Conservation (phyloP, 768 basidiomycete species). For the Boletus rex-veris region DNA sequence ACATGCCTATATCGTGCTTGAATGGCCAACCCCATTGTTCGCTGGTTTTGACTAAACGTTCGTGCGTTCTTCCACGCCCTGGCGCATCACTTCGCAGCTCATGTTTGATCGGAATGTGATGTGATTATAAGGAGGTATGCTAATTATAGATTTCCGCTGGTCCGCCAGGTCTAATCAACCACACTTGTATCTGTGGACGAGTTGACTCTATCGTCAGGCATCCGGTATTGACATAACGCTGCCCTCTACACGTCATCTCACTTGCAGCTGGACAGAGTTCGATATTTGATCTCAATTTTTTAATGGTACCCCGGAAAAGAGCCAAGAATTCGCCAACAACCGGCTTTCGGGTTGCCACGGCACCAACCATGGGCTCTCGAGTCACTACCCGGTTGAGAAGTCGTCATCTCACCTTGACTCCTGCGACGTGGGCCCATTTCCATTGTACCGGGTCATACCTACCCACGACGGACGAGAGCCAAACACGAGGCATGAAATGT, state of each 20-base stretch:
- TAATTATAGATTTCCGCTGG: constrained; percentile 6
- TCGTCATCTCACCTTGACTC: constrained; percentile 9
- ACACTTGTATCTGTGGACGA: neutral
- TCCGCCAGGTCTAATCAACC: constrained; percentile 1
- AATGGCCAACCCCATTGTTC: constrained; percentile 16
- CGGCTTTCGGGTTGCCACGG: constrained; percentile 9
- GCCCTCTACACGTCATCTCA: neutral
- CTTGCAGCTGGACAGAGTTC: neutral
- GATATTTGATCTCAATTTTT: neutral
- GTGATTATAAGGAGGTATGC: constrained; percentile 15
- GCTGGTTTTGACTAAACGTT: constrained; percentile 14
- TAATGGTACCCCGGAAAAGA: neutral
- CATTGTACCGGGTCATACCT: constrained; percentile 11
- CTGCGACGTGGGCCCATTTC: constrained; percentile 1
- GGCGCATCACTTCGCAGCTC: neutral
- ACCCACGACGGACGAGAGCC: constrained; percentile 8
- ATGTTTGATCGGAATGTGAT: neutral
- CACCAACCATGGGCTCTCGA: neutral
- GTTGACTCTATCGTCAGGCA: neutral
- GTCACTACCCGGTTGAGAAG: constrained; percentile 15
- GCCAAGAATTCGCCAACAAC: neutral
- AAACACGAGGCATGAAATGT: constrained; percentile 16
- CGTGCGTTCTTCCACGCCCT: constrained; percentile 1
- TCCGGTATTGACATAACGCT: neutral
- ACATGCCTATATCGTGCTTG: constrained; percentile 7